These are phyloP conservation scores for Ogataea sp. DNA, from an alignment of 805 yeast genomes.

Conservation along the genomic window DNA sequence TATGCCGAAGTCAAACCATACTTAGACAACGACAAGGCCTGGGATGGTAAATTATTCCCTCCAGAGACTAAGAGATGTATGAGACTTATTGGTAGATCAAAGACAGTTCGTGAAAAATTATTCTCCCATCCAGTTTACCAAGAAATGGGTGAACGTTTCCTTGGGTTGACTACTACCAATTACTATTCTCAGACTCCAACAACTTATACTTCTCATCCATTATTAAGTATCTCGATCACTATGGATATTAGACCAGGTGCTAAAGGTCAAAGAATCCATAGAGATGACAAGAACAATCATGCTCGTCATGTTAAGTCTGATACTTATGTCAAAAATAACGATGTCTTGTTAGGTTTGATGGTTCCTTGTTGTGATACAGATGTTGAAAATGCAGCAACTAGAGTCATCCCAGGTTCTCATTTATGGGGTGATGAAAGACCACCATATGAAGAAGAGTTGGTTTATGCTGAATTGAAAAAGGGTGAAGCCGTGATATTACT, in stretches of 20 bases:
- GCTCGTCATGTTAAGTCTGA: slow-evolving; percentile 10
- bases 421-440: slow-evolving; percentile 21
- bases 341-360: slow-evolving; percentile 10
- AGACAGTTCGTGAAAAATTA: slow-evolving; percentile 6
- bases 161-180: slow-evolving; percentile 5
- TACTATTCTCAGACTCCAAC: slow-evolving; percentile 9
- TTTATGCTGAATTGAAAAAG: slow-evolving; percentile 16
- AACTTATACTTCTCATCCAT: slow-evolving; percentile 5
- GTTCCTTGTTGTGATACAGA: slow-evolving; percentile 8
- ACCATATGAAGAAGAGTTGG: slow-evolving; percentile 16
- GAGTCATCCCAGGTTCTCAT: slow-evolving; percentile 24
- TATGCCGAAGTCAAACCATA: slow-evolving; percentile 11
- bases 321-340: slow-evolving; percentile 8
- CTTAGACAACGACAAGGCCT: slow-evolving; percentile 12
- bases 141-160: slow-evolving; percentile 6
- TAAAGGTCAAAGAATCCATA: slow-evolving; percentile 11
- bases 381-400: slow-evolving; percentile 22
- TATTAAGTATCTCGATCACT: slow-evolving; percentile 6
- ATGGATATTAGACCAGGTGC: slow-evolving; percentile 17
- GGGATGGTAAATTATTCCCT: slow-evolving; percentile 19
- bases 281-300: slow-evolving; percentile 16
- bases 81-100: slow-evolving; percentile 12
- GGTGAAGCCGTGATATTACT: slow-evolving; percentile 21
- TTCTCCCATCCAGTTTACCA: slow-evolving; percentile 7
- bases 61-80: slow-evolving; percentile 13